Base-by-base conservation (phyloP, 305 asterid genomes). In the Vinca major region DNA sequence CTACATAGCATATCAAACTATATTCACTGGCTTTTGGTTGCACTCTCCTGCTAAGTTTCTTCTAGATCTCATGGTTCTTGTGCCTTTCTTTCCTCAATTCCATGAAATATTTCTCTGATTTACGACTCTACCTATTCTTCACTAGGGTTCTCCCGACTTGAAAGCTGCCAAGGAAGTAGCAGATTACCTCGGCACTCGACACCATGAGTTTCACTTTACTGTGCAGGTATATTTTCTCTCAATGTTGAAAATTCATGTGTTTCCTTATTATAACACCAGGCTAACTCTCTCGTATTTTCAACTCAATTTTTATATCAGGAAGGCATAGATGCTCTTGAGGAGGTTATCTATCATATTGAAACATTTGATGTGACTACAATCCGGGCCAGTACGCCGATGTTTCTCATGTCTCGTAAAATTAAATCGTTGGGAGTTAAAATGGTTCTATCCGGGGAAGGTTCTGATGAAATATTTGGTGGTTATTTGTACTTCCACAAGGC, bases 381-480 rank as follows among this genome's bases (percentile, higher is more conserved):
- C 76, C 77, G 99, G 78, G 99, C 99, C 86, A 94, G 98, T 67
- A 94, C 98, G 4, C 99, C 99, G 39, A 94, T 94, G 99, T 94
- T 91, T 86, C 98, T 94, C 44, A 91, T 94, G 95, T 94, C 99
- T 21, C 86, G 99, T 64, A 94, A 94, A 81, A 94, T 91, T 78
- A 92, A 87, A 77, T 88, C 99, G 52, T 80, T 94, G 74, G 98
- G 98, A 70, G 98, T 94, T 65, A 94, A 94, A 80, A 88, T 94
- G 99, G 99, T 91, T 79, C 83, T 94, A 63, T 94, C 99, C 68
- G 98, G 99, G 73, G 99, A 94, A 94, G 99, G 99, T 63, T 84
- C 99, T 62, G 99, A 94, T 76, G 99, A 94, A 76, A 91, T 94
- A 21, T 94, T 91, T 83, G 99, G 99, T 52, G 99, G 99, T 68